Base-by-base conservation (phyloP, 1,139 yeast genomes). In the Debaryomyces fabryi region DNA sequence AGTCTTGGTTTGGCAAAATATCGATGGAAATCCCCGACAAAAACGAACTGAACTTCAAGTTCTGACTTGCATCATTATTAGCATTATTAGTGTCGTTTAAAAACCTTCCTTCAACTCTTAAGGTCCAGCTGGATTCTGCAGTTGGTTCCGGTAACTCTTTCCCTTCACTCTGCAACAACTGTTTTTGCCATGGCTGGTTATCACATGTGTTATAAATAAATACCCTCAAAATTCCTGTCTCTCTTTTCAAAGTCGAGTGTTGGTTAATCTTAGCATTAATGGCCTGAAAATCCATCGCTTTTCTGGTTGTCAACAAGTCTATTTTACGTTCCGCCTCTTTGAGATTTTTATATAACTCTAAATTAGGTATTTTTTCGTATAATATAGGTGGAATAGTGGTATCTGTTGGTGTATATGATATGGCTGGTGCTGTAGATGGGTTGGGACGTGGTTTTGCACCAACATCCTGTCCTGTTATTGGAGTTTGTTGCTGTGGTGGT, bases 171-270 rank as follows among this genome's bases (percentile, higher is more conserved):
- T 58, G 58, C 38, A 57, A 65, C 46, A 73, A 68, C 49, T 71
- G 75, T 45, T 74, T 74, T 63, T 92, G 98, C 99, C 99, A 93
- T 41, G 95, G 90, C 69, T 93, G 98, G 64, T 89, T 88, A 53
- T 85, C 88, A 39, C 87, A 76, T 2, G 90, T 86, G 64, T 89
- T 91, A 59, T 93, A 90, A 29, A 95, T 74, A 63, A 86, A 93
- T 21, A 93, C 81, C 50, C 99, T 81, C 60, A 93, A 75, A 3
- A 76, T 68, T 27, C 85, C 81, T 52, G 81, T 73, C 62, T 79
- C 74, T 58, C 76, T 71, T 55, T 78, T 72, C 52, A 71, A 70
- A 48, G 67, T 67, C 46, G 69, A 64, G 2, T 80, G 79, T 46
- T 75, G 76, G 42, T 76, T 62, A 3, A 80, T 69, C 52, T 77